These are phyloP conservation scores for Quercus phellos DNA, from an alignment of 331 rosid genomes.

Conservation along the genomic window DNA sequence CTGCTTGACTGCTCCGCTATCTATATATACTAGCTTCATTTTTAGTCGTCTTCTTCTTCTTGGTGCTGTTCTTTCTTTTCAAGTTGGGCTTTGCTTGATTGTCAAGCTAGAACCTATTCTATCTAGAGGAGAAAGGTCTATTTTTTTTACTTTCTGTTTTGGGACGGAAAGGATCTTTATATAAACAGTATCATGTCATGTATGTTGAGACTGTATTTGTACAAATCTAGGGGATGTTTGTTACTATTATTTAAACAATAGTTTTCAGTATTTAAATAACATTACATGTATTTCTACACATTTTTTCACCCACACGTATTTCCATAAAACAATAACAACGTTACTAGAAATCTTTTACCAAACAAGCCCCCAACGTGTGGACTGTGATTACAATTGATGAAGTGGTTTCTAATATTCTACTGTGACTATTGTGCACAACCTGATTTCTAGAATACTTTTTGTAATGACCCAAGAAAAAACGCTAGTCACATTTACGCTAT, in stretches of 20 bases:
- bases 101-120: not conserved
- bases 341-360: too few species aligned
- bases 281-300: too few species aligned
- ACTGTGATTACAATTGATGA: conserved; percentile 7
- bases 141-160: conserved; percentile 1
- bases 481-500: too few species aligned
- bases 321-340: too few species aligned
- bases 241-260: too few species aligned
- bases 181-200: not conserved
- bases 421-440: not conserved
- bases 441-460: not conserved
- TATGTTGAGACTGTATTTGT: conserved; percentile 32
- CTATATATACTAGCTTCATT: conserved; percentile 52
- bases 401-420: not conserved
- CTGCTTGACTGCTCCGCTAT: too few species aligned
- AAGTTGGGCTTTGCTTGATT: not conserved
- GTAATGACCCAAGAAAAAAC: too few species aligned
- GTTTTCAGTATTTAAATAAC: too few species aligned
- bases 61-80: not conserved
- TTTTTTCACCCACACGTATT: too few species aligned
- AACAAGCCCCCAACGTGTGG: conserved; percentile 22
- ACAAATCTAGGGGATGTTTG: not conserved
- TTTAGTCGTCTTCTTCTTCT: not conserved
- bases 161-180: not conserved
- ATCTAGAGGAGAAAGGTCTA: not conserved